Evolutionary conservation across 2,329 filamentous ascomycete species (phyloP).

Genomic region (Trichoderma sp.): DNA sequence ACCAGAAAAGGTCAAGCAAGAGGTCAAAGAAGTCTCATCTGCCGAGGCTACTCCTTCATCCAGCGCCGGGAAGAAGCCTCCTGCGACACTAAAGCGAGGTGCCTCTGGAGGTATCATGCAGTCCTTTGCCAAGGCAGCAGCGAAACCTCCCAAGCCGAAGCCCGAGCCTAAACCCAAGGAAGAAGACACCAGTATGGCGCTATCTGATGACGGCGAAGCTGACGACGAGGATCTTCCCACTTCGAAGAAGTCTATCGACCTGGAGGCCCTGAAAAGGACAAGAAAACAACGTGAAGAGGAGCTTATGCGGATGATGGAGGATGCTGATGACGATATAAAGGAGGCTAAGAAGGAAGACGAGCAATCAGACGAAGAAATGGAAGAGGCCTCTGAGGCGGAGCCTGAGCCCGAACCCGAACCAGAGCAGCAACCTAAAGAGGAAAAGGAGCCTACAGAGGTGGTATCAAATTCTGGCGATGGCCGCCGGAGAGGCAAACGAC

Average conservation of each 20-base stretch:
- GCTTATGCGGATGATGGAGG: constrained; percentile 49
- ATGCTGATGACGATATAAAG: constrained; percentile 52
- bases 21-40: constrained; percentile 26
- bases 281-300: constrained; percentile 40
- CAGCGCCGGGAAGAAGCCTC: constrained; percentile 33
- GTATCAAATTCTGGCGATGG: constrained; percentile 55
- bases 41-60: constrained; percentile 29
- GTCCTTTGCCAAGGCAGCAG: constrained; percentile 66
- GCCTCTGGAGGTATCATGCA: constrained; percentile 67
- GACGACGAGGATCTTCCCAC: constrained; percentile 36
- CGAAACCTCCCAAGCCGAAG: constrained; percentile 28
- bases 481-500: constrained; percentile 70
- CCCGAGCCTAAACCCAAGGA: constrained; percentile 46
- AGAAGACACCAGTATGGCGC: constrained; percentile 31
- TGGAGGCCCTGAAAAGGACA: constrained; percentile 28
- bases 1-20: constrained; percentile 32
- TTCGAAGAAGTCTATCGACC: constrained; percentile 28
- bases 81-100: constrained; percentile 52
- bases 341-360: constrained; percentile 38
- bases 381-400: constrained; percentile 40
- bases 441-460: constrained; percentile 49
- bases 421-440: constrained; percentile 28
- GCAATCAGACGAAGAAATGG: constrained; percentile 39
- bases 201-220: constrained; percentile 42
- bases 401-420: constrained; percentile 29